phyloP scores from a whole-genome alignment of 2,329 filamentous ascomycete genomes.

The Penicillium freii region DNA sequence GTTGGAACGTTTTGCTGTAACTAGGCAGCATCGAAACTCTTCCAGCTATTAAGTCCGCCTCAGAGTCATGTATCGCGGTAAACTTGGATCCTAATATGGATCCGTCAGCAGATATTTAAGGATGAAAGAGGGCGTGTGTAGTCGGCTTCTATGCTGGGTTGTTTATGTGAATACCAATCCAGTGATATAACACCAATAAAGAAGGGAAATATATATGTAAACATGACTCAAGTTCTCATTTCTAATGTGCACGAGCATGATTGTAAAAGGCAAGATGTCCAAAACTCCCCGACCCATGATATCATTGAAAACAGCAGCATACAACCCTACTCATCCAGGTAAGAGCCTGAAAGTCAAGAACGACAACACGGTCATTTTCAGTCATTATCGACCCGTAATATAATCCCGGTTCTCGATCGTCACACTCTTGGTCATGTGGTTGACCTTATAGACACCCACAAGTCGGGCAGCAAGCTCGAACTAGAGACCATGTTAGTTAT shows the following conservation, averaged over 20 bases:
- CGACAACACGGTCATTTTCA: conserved; percentile 7
- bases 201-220: not conserved
- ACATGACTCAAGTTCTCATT: not conserved
- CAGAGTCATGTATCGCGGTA: no score
- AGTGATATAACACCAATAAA: not conserved
- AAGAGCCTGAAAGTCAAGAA: conserved; percentile 13
- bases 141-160: no score
- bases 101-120: no score
- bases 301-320: conserved; percentile 23
- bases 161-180: not conserved
- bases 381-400: conserved; percentile 47
- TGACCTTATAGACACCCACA: conserved; percentile 98
- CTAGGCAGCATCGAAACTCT: no score
- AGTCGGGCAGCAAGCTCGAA: conserved; percentile 95
- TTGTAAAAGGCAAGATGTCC: conserved; percentile 12
- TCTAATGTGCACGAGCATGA: not conserved
- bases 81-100: no score
- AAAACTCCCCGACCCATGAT: conserved; percentile 26
- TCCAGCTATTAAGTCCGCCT: no score
- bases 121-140: no score
- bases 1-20: no score
- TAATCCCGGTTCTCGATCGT: conserved; percentile 84
- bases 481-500: conserved; percentile 26
- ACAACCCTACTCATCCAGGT: conserved; percentile 19
- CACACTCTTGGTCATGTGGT: conserved; percentile 95